These are phyloP conservation scores for Kwoniella sp. DNA, from an alignment of 768 basidiomycete genomes.

Conservation along the genomic window DNA sequence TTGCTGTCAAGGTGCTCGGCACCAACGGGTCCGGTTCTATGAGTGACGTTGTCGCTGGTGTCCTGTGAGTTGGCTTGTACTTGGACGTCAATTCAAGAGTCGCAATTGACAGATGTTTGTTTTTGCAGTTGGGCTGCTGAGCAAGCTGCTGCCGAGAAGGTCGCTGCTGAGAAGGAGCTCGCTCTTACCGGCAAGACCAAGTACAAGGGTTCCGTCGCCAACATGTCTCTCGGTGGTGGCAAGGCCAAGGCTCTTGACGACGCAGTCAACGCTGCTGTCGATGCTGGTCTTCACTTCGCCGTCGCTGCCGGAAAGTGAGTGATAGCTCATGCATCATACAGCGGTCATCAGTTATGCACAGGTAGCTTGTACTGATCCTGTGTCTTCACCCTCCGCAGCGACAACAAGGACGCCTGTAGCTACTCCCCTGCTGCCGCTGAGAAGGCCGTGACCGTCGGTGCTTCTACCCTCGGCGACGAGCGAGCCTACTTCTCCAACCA, in stretches of 20 bases:
- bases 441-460: constrained; percentile 92
- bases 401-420: constrained; percentile 83
- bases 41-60: constrained; percentile 89
- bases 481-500: constrained; percentile 76
- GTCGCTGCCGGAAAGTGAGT: constrained; percentile 79
- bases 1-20: constrained; percentile 66
- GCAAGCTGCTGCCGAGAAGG: constrained; percentile 61
- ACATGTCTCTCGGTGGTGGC: constrained; percentile 97
- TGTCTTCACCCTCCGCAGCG: constrained; percentile 60
- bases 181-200: constrained; percentile 72
- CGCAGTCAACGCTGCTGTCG: constrained; percentile 82
- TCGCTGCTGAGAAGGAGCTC: constrained; percentile 68
- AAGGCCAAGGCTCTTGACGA: constrained; percentile 82
- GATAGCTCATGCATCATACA: no score
- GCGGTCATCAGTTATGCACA: background rate
- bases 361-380: no score
- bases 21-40: constrained; percentile 91
- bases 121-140: constrained; percentile 65
- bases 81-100: no score
- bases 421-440: constrained; percentile 90
- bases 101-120: background rate
- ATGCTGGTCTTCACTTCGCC: constrained; percentile 85
- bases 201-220: constrained; percentile 77
- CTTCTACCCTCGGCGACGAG: constrained; percentile 60
- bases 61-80: constrained; percentile 57